Evolutionary conservation across 192 early-diverging fungal genomes (phyloP).

Genomic region (Coemansia sp.): DNA sequence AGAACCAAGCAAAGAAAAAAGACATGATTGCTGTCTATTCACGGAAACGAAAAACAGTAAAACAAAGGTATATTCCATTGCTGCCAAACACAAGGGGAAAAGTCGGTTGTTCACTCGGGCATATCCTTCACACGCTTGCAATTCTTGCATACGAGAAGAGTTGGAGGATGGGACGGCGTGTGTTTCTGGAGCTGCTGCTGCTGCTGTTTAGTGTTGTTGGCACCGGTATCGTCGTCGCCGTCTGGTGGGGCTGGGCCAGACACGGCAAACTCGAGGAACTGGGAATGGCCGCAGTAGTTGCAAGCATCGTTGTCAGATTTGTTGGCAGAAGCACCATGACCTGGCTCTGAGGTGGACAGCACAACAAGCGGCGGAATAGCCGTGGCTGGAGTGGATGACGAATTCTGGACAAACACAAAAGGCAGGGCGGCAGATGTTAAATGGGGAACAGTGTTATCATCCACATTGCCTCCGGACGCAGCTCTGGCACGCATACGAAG

Average conservation of each 20-base stretch:
- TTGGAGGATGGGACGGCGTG: neutral
- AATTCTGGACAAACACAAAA: neutral
- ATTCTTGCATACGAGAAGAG: conserved; percentile 38
- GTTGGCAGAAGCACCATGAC: neutral
- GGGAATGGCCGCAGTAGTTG: conserved; percentile 32
- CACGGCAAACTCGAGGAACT: conserved; percentile 44
- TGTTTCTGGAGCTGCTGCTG: neutral
- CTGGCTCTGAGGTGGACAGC: neutral
- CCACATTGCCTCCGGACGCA: conserved; percentile 5
- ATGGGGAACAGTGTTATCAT: neutral
- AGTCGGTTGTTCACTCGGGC: conserved; percentile 10
- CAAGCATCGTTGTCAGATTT: conserved; percentile 11
- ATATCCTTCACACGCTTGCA: conserved; percentile 45
- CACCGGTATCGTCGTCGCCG: neutral
- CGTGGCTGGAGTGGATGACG: neutral
- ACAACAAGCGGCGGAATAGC: neutral
- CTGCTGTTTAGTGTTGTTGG: neutral
- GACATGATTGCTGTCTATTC: too few relatives aligned
- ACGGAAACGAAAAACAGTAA: neutral
- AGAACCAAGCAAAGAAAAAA: too few relatives aligned
- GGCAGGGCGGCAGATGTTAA: neutral
- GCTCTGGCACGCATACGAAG: conserved; percentile 6
- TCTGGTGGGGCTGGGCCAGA: conserved; percentile 8
- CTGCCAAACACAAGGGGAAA: neutral
- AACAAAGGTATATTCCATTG: neutral